These are phyloP conservation scores for Pilobolus umbonatus DNA, from an alignment of 192 early-diverging fungal species.

Conservation along the genomic window DNA sequence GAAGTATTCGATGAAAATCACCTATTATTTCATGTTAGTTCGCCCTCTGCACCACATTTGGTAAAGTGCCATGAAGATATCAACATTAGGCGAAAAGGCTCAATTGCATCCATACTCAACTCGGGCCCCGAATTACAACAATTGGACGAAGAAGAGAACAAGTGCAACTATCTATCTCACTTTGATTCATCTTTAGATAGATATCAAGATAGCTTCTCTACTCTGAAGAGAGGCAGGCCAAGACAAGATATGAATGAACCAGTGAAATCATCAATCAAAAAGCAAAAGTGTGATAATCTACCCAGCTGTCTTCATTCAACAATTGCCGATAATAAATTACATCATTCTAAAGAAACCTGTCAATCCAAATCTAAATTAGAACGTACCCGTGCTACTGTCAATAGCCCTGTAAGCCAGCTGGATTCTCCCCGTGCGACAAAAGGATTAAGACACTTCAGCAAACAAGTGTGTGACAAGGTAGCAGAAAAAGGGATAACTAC, in stretches of 20 bases:
- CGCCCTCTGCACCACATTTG: too few species aligned
- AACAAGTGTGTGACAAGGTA: conserved; percentile 59
- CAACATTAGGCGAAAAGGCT: conserved; percentile 20
- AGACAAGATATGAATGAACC: conserved; percentile 1
- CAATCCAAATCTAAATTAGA: background rate
- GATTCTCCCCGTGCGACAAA: conserved; percentile 32
- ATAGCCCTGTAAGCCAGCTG: background rate
- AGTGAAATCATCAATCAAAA: background rate
- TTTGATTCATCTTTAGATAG: background rate
- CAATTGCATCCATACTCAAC: conserved; percentile 30
- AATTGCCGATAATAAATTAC: background rate
- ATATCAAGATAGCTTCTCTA: background rate
- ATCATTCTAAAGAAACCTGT: conserved; percentile 1
- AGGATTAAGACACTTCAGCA: conserved; percentile 58
- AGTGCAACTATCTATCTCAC: conserved; percentile 16
- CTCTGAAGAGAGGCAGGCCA: conserved; percentile 16
- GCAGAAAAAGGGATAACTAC: conserved; percentile 52
- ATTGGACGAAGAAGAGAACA: conserved; percentile 18
- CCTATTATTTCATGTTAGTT: background rate
- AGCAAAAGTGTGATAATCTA: background rate
- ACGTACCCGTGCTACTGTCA: background rate
- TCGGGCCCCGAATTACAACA: conserved; percentile 14
- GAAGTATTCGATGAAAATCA: background rate
- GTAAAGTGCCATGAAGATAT: background rate
- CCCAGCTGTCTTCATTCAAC: background rate